Conservation (phyloP, 768 basidiomycete genomes). For the Naematelia aurantialba region DNA sequence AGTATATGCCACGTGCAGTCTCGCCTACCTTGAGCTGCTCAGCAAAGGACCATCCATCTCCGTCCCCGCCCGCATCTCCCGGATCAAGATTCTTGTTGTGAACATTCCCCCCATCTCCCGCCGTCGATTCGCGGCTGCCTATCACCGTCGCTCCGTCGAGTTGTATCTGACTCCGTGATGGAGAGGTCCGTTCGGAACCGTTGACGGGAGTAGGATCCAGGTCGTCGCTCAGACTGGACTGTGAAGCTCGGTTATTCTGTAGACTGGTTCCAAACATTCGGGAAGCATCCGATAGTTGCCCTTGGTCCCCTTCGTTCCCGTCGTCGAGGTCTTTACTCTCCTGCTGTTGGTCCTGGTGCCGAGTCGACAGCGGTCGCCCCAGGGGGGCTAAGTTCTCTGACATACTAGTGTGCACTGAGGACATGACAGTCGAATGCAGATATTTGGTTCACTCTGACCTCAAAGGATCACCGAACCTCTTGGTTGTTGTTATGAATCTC, state of each 20-base stretch:
- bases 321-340: too few species aligned
- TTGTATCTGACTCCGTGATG: not conserved
- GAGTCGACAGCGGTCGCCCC: not conserved
- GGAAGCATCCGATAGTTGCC: not conserved
- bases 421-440: not conserved
- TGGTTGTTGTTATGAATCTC: too few species aligned
- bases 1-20: not conserved
- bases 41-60: conserved; percentile 5
- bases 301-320: not conserved
- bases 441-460: too few species aligned
- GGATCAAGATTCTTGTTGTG: not conserved
- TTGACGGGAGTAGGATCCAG: not conserved
- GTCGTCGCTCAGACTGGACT: too few species aligned
- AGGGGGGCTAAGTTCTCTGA: not conserved
- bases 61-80: not conserved
- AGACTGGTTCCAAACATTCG: too few species aligned
- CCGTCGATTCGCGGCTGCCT: not conserved
- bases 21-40: conserved; percentile 10
- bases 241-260: not conserved
- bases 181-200: not conserved
- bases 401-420: not conserved
- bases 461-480: too few species aligned
- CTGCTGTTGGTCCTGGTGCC: too few species aligned
- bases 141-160: not conserved
- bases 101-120: not conserved